These are phyloP conservation scores for Lipomyces yamadae DNA, from an alignment of 805 yeast genomes.

Conservation along the genomic window DNA sequence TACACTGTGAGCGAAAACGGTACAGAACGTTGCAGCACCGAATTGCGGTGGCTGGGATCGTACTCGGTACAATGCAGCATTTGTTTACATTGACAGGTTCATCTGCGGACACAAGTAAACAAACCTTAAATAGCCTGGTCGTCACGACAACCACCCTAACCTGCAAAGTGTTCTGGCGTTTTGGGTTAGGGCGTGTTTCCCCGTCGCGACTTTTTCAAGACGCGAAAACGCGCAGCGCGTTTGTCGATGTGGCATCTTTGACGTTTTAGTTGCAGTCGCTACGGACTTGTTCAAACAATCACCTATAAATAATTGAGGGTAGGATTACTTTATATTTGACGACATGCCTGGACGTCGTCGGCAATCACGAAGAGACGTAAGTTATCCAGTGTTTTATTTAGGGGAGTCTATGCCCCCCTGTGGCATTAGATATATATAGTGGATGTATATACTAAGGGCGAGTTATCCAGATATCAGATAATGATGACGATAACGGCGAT, in stretches of 20 bases:
- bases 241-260: not conserved
- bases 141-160: constrained; percentile 12
- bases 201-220: not conserved
- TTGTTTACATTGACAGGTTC: not conserved
- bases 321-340: not conserved
- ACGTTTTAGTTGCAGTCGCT: not conserved
- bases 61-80: not conserved
- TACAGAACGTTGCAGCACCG: not conserved
- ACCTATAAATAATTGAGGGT: not conserved
- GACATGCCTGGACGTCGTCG: constrained; percentile 1
- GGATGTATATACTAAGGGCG: not conserved
- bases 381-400: not conserved
- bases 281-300: not conserved
- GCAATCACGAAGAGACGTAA: not conserved
- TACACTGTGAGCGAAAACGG: not conserved
- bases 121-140: constrained; percentile 5
- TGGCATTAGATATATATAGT: not conserved
- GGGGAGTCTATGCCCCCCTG: no score
- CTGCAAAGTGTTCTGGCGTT: no score
- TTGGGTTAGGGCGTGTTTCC: not conserved
- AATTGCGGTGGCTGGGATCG: not conserved
- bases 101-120: constrained; percentile 12
- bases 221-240: not conserved
- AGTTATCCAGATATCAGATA: not conserved
- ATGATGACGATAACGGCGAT: not conserved